These are phyloP conservation scores for Falciphora oryzae DNA, from an alignment of 2,329 filamentous ascomycete species.

Conservation along the genomic window DNA sequence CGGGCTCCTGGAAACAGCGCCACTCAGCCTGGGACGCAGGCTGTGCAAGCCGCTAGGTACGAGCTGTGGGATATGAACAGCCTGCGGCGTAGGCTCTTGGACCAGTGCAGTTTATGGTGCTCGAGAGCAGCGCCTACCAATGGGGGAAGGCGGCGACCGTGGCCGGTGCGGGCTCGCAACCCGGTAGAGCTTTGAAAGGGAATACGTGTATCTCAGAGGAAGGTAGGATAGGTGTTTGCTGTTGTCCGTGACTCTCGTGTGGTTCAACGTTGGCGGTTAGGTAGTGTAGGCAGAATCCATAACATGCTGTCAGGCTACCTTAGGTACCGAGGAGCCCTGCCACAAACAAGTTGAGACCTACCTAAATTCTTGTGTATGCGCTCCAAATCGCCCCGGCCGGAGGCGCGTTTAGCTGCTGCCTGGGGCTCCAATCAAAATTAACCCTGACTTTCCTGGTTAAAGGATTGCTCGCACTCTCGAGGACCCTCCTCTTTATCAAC, in stretches of 20 bases:
- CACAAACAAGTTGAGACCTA: too few species aligned
- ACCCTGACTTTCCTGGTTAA: too few species aligned
- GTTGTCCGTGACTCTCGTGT: background rate
- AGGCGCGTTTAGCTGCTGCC: too few species aligned
- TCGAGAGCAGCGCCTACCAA: slow-evolving; percentile 5
- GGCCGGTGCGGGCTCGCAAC: background rate
- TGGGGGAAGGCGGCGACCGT: background rate
- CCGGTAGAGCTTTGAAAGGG: background rate
- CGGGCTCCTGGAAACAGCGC: slow-evolving; percentile 16
- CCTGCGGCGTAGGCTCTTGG: slow-evolving; percentile 26
- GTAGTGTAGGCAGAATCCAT: too few species aligned
- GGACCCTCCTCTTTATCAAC: too few species aligned
- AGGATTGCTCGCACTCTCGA: too few species aligned
- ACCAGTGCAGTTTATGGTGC: slow-evolving; percentile 28
- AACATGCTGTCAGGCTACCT: too few species aligned
- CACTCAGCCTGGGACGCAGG: slow-evolving; percentile 4
- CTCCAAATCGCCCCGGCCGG: too few species aligned
- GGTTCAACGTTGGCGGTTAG: too few species aligned
- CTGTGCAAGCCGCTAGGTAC: slow-evolving; percentile 17
- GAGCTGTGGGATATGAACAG: slow-evolving; percentile 24
- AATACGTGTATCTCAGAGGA: background rate
- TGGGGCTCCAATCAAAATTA: too few species aligned
- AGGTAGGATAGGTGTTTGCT: background rate
- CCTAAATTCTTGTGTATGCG: too few species aligned
- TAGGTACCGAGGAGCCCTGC: too few species aligned